A percentile compares a stretch with the other conserved stretches of the same genome.
phyloP scores from a whole-genome alignment of 495 filamentous ascomycete species.

The Trichocladium uniseriatum region DNA sequence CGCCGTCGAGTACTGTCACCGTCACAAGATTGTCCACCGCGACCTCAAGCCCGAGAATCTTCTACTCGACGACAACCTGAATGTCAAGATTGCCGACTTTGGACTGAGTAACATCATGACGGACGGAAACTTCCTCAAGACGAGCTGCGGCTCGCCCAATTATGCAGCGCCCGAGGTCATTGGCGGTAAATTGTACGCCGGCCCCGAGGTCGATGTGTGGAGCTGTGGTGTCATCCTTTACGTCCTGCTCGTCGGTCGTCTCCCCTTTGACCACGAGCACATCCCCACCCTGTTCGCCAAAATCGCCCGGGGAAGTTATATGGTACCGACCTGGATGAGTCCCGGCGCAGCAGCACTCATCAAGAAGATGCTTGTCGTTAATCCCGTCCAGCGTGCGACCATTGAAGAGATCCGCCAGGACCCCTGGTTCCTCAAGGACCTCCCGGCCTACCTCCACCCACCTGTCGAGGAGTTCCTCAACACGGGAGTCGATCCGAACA shows the following conservation, averaged over 20 bases:
- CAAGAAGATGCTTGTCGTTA: slow-evolving; percentile 87
- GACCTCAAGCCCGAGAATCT: slow-evolving; percentile 97
- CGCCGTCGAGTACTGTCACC: slow-evolving; percentile 96
- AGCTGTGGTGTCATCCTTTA: slow-evolving; percentile 98
- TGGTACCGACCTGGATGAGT: slow-evolving; percentile 78
- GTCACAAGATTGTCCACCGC: slow-evolving; percentile 97
- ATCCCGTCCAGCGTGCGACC: slow-evolving; percentile 85
- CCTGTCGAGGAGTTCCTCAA: slow-evolving; percentile 90
- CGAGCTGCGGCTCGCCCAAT: slow-evolving; percentile 95
- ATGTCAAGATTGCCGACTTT: slow-evolving; percentile 99
- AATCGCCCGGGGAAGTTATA: slow-evolving; percentile 61
- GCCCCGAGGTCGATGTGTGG: slow-evolving; percentile 98
- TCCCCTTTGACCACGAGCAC: slow-evolving; percentile 97
- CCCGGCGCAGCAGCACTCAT: slow-evolving; percentile 79
- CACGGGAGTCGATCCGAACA: slow-evolving; percentile 83
- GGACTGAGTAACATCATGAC: slow-evolving; percentile 99
- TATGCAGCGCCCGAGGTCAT: slow-evolving; percentile 98
- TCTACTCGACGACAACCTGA: slow-evolving; percentile 82
- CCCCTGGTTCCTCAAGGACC: slow-evolving; percentile 83
- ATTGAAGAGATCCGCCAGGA: slow-evolving; percentile 90
- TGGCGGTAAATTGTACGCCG: slow-evolving; percentile 92
- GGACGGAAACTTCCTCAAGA: slow-evolving; percentile 97
- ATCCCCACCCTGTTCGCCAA: slow-evolving; percentile 37
- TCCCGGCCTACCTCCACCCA: slow-evolving; percentile 75
- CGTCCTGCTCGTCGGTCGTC: slow-evolving; percentile 78